phyloP scores from a whole-genome alignment of 1,284 basidiomycete genomes.

The Cerioporus squamosus region DNA sequence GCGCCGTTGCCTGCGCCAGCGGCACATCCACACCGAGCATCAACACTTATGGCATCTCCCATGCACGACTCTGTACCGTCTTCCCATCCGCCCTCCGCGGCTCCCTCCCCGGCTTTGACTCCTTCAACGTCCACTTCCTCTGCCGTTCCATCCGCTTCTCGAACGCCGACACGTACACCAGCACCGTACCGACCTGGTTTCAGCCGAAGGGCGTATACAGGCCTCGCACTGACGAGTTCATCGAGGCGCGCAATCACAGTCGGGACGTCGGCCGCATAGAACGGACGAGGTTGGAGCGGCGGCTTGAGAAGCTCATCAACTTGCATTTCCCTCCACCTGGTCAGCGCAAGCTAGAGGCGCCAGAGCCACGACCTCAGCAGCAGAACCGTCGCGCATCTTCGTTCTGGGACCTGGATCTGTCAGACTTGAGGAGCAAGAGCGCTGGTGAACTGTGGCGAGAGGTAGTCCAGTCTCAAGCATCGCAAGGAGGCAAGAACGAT shows the following conservation, averaged over 20 bases:
- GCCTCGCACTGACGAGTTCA: slow-evolving; percentile 79
- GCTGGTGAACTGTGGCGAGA: slow-evolving; percentile 67
- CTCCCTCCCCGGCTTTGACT: slow-evolving; percentile 28
- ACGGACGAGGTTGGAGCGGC: slow-evolving; percentile 77
- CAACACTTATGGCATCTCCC: slow-evolving; percentile 17
- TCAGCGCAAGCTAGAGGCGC: slow-evolving; percentile 31
- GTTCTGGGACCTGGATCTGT: slow-evolving; percentile 66
- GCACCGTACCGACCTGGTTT: slow-evolving; percentile 79
- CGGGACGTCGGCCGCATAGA: slow-evolving; percentile 74
- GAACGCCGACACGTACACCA: slow-evolving; percentile 32
- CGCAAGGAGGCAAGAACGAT: slow-evolving; percentile 51
- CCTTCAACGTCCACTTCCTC: slow-evolving; percentile 34
- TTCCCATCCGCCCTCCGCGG: slow-evolving; percentile 31
- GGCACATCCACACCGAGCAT: slow-evolving; percentile 12
- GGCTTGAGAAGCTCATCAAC: slow-evolving; percentile 85
- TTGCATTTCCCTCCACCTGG: slow-evolving; percentile 73
- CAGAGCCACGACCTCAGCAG: slow-evolving; percentile 25
- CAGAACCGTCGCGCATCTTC: slow-evolving; percentile 57
- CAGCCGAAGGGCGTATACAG: slow-evolving; percentile 78
- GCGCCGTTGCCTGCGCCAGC: slow-evolving; percentile 8
- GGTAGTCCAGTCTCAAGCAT: slow-evolving; percentile 47
- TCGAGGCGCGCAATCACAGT: slow-evolving; percentile 56
- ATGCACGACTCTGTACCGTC: slow-evolving; percentile 3
- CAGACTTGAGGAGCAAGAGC: slow-evolving; percentile 58
- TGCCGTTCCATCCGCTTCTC: slow-evolving; percentile 22